Base-by-base conservation (phyloP, 2,329 filamentous ascomycete species). In the Lecanicillium sp. region DNA sequence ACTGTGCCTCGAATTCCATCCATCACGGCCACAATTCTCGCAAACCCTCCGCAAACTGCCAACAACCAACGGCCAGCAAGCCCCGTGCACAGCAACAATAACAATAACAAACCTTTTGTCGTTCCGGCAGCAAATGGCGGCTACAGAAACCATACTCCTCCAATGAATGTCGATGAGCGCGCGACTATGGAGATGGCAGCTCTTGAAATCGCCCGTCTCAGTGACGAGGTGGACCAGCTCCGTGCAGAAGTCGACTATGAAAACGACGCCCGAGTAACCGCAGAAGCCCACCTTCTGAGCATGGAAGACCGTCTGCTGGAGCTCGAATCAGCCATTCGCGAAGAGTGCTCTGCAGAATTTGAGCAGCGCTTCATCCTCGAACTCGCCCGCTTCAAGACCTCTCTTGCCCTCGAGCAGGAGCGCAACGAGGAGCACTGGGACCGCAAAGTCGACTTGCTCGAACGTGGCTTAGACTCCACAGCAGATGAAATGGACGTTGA, bases 1-100 rank as follows among this genome's bases (percentile, higher is more conserved):
- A 94, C 90, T 0, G 86, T 95, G 1, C 88, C 89, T 5, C 82
- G 90, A 5, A 78, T 94, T 7, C 89, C 89, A 1, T 92, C 85
- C 34, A 79, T 90, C 36, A 85, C 83, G 0, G 79, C 79, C 30
- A 84, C 82, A 0, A 84, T 92, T 25, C 55, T 73, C 13, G 61
- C 64, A 12, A 56, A 61, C 11, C 51, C 54, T 4, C 43, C 58
- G 19, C 40, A 49, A 8, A 36, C 47, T n/a, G 43, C 45, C 27
- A 53, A 35, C n/a, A n/a, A 22, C 16, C 47, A 44, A n/a, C 52
- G 49, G 13, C 45, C 52, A 2, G 37, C 41, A 11, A 59, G 55
- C 37, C 60, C 56, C 33, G 51, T 49, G 17, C 54, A 59, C 22
- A 55, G 64, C 6, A 59, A 61, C 27, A 37, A 45, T 12, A 62